These are phyloP conservation scores for Jatropha podagrica DNA, from an alignment of 441 rosid genomes.

Conservation along the genomic window DNA sequence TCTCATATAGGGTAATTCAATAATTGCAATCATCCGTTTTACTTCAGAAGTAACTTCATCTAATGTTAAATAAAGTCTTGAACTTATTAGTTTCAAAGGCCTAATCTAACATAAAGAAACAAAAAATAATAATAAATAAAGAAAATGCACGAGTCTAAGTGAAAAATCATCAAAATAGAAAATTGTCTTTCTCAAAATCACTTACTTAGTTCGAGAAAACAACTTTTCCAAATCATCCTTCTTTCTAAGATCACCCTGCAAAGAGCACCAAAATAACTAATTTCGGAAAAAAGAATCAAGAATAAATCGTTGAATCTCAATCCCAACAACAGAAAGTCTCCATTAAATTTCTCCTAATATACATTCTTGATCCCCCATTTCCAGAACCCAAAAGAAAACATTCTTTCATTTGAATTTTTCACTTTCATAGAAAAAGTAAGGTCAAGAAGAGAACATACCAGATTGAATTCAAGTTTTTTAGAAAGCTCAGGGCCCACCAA, in stretches of 20 bases:
- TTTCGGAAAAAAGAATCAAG: slow-evolving; percentile 2
- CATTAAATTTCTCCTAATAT: neutral
- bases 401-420: neutral
- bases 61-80: neutral
- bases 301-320: neutral
- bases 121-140: neutral
- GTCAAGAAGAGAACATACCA: slow-evolving; percentile 36
- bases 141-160: slow-evolving; percentile 5
- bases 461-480: slow-evolving; percentile 41
- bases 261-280: neutral
- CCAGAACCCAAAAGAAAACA: neutral
- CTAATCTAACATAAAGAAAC: neutral
- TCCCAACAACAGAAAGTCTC: neutral
- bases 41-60: neutral
- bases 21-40: neutral
- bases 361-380: neutral
- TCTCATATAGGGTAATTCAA: slow-evolving; percentile 6
- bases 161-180: neutral
- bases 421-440: neutral
- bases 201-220: slow-evolving; percentile 67
- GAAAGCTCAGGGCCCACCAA: slow-evolving; percentile 74
- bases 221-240: slow-evolving; percentile 71
- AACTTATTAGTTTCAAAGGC: neutral
- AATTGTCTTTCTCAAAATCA: neutral
- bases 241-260: slow-evolving; percentile 85